Base-by-base conservation (phyloP, 1,284 basidiomycete genomes). In the Athelia sp. region DNA sequence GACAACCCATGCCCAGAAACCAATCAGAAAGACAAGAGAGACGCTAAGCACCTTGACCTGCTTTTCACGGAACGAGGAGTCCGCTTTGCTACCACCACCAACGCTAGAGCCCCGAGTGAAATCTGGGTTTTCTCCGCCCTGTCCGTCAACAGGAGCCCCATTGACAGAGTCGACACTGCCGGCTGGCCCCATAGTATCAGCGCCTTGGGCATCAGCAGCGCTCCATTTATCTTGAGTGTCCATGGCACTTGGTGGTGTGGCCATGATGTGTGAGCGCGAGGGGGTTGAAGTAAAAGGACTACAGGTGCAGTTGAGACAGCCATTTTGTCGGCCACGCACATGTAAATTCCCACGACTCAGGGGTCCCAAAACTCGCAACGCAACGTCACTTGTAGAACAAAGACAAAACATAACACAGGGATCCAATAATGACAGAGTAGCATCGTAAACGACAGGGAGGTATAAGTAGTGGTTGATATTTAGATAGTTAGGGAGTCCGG, bases 31-130 rank as follows among this genome's bases (percentile, higher is more conserved):
- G 70, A 67, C 65, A 67, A 69, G 74, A 76, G 78, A 76, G 77
- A 81, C 76, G 15, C 79, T 85, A 90, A 88, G 86, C 87, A 90
- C 87, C 87, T 90, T 90, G 78, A 84, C 73, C 73, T 86, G 84
- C 75, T 87, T 89, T 73, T 90, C 87, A 62, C 84, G 82, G 59
- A 75, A 79, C 51, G 58, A 48, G 60, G 69, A 62, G 51, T 76
- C 75, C 56, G 66, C 67, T 63, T 72, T 73, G 47, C 59, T 62
- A 52, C 69, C 67, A 23, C 72, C 74, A 65, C 72, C 73, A 58
- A 72, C 71, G 52, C 74, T 72, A 61, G 72, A 71, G 55, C 70
- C 70, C 60, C 72, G 74, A 62, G 69, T 67, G 62, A 73, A 78
- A 56, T 79, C 77, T 59, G 69, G 61, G 57, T 66, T 69, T 55